Base-by-base conservation (phyloP, 176 grass and related monocot genomes). In the Otatea glauca region DNA sequence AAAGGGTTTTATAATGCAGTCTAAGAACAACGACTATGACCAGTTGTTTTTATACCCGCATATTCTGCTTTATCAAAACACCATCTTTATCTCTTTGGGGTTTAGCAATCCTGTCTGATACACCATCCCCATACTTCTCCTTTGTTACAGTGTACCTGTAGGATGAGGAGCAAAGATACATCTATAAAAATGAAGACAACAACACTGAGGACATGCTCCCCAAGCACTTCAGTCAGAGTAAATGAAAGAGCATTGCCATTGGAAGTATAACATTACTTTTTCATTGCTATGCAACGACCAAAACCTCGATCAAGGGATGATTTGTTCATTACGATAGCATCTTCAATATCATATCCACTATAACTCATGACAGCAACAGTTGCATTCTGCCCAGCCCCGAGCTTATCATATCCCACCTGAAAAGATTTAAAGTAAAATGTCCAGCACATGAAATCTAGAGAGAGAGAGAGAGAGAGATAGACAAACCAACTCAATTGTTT, bases 251-350 rank as follows among this genome's bases (percentile, higher is more conserved):
- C 79, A 67, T 80, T 60, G 47, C 9, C 44, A 54, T 53, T 56
- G 9, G 25, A 88, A 56, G 47, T 48, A 51, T 42, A 76, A 32
- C 56, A 76, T 85, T 94, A 98, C 96, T 95, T 98, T 91, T 98
- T 98, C 93, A 98, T 92, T 87, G 88, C 87, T 76, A 98, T 92
- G 34, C 96, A 98, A 87, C 93, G 93, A 67, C 96, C 96, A 79
- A 98, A 98, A 16, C 93, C 96, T 82, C 96, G 93, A 87, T 98
- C 96, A 81, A 98, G 93, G 59, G 96, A 98, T 68, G 96, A 93
- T 80, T 98, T 98, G 75, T 98, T 98, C 96, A 98, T 95, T 37
- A 98, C 96, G 89, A 98, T 98, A 59, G 96, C 96, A 92, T 98
- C 96, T 89, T 98, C 96, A 85, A 98, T 98, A 85, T 98, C 96